Base-by-base conservation (phyloP, 352 stramenopile genomes). In the Pythium brachiatum region DNA sequence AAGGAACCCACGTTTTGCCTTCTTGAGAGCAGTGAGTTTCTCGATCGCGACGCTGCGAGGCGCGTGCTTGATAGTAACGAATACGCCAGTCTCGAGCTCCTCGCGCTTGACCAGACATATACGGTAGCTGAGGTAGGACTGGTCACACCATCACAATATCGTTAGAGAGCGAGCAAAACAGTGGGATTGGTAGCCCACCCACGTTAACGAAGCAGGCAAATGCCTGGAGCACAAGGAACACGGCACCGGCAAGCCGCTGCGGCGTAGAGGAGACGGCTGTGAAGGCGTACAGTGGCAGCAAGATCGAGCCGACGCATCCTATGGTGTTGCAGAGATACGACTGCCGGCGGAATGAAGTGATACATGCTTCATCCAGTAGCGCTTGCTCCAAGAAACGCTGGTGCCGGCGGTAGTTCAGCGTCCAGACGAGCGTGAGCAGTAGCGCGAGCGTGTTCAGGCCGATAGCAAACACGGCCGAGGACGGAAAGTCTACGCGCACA, bases 371-470 rank as follows among this genome's bases (percentile, higher is more conserved):
- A 47, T 74, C 76, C 7, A 75, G 70, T 9, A 81, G 21, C 43
- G 68, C 73, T 32, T 65, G 62, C 25, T 70, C 63, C 43, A 86
- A 54, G 34, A 82, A 75, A 1, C 57, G 68, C 48, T 83, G 64
- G 59, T 87, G 80, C 57, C 83, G 79, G 48, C 78, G 65, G 66
- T 76, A 73, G 68, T 89, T 89, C 65, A 89, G 79, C 53, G 66
- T 72, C 75, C 78, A 86, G 53, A 68, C 73, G 57, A 79, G 58
- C n/a, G 71, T 72, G 15, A 86, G 48, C 27, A 86, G 53, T 54
- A 86, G 62, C 16, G 73, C 73, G 32, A 82, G 69, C 32, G 70
- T 29, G 20, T 78, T 84, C 44, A 86, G 69, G 0, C 75, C 73
- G 47, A 83, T 76, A 53, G 78, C 74, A 31, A 86, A 73, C 8